Evolutionary conservation across 164 flowering plant species (phyloP), one percentile per base, ranked within the genome.

Genomic region (Nymphaea colorata): DNA sequence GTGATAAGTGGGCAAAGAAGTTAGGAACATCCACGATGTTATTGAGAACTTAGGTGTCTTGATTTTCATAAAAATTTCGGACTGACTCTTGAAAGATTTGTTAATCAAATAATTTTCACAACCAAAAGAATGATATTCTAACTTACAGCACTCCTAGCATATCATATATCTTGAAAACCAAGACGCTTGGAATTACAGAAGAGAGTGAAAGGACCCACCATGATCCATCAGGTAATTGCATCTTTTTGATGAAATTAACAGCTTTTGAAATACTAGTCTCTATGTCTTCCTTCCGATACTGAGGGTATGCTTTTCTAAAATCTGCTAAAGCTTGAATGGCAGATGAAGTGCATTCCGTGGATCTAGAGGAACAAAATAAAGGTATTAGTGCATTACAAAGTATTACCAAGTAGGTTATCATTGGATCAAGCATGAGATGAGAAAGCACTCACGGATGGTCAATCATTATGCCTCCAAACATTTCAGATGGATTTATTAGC

Each of bases 341-440:
- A 45, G 97, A 86, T 64, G 97, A 94, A 36, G 99, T 94, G 75
- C 99, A 94, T 67, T 95, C 99, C 64, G 90, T 98, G 73, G 84
- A 92, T 66, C 99, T 95, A 69, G 64, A 82, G 8, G 66, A 55
- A 16, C 12, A 47, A 47, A 47, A 12, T 47, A 25, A 47, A 12
- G 2, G 55, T 47, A 2, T 47, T 47, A 47, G 55, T 47, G 55
- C 12, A 47, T 12, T 47, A 6, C 7, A 6, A 47, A 47, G 12
- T 47, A 47, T 7, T 47, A 47, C 12, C 55, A 6, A 47, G 55
- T 5, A 47, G 12, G 12, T 47, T 47, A 12, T 47, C 7, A 12
- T 6, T 2, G 7, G 12, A 47, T 12, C 55, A 47, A 61, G 16
- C 36, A 61, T 61, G n/a, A n/a, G 41, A 61, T n/a, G 5, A 17